These are phyloP conservation scores for Cercospora sesami DNA, from an alignment of 2,329 filamentous ascomycete species.

Conservation along the genomic window DNA sequence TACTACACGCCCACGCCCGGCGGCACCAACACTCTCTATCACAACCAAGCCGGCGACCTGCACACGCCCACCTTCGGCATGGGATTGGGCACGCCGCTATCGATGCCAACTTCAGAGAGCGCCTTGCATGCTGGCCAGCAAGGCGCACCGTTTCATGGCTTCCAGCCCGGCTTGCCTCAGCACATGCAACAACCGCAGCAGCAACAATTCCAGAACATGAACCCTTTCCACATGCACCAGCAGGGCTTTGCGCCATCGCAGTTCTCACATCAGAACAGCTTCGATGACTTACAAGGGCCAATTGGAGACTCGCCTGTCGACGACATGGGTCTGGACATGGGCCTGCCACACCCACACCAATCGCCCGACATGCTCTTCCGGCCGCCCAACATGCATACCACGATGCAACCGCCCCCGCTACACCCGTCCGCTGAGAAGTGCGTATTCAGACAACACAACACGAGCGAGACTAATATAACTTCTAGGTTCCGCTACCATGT, in stretches of 20 bases:
- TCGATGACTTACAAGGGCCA: conserved; percentile 68
- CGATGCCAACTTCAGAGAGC: conserved; percentile 71
- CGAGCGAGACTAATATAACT: conserved; percentile 22
- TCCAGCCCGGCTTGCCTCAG: conserved; percentile 61
- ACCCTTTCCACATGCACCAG: conserved; percentile 63
- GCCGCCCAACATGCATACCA: conserved; percentile 49
- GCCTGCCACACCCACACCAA: conserved; percentile 60
- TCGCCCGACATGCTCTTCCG: conserved; percentile 62
- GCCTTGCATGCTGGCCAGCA: conserved; percentile 61
- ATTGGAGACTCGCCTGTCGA: conserved; percentile 67
- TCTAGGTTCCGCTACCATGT: conserved; percentile 80
- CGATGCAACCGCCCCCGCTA: conserved; percentile 44
- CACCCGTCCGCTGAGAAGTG: conserved; percentile 51
- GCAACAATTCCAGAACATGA: conserved; percentile 61
- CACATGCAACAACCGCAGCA: conserved; percentile 50
- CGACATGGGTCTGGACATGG: conserved; percentile 54
- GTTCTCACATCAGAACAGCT: conserved; percentile 79
- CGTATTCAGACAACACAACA: conserved; percentile 30
- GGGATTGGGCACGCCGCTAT: conserved; percentile 76
- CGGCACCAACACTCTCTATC: conserved; percentile 76
- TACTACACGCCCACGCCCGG: conserved; percentile 85
- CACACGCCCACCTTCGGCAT: conserved; percentile 75
- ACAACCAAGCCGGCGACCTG: conserved; percentile 74
- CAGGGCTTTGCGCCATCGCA: conserved; percentile 71
- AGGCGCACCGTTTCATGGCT: conserved; percentile 64